Evolutionary conservation across 73 alveolate species (phyloP).

Genomic region (Paramecium tetraurelia): DNA sequence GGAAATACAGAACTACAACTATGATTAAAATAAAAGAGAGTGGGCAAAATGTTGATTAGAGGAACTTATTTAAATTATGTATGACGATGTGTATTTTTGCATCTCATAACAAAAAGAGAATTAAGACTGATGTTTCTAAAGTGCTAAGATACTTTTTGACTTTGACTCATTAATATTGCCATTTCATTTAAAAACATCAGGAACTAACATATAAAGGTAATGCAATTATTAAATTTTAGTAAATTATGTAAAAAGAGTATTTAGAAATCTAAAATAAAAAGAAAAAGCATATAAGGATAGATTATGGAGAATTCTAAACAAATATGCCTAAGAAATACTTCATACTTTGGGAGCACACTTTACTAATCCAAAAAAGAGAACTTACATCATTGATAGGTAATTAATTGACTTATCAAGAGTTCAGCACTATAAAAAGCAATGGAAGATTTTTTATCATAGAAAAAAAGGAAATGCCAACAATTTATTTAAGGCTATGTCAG

Average conservation of each 20-base stretch:
- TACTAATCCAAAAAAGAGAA: neutral
- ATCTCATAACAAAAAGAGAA: neutral
- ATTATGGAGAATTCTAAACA: neutral
- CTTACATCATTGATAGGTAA: neutral
- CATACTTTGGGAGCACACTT: neutral
- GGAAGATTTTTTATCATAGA: neutral
- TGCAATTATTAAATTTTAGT: neutral
- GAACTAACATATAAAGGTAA: neutral
- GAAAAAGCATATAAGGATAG: slow-evolving; percentile 43
- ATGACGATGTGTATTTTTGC: neutral
- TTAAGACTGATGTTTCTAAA: neutral
- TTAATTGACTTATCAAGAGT: neutral
- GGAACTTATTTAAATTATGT: neutral
- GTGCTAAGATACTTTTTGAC: neutral
- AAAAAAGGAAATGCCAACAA: neutral
- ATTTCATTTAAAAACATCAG: neutral
- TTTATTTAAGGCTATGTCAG: neutral
- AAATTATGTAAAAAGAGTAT: slow-evolving; percentile 35
- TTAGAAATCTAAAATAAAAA: neutral
- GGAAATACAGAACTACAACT: neutral
- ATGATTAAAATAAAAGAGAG: slow-evolving; percentile 35
- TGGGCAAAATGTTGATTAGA: neutral
- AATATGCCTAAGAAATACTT: neutral
- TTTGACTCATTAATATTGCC: neutral
- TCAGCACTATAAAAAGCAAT: neutral